These are phyloP conservation scores for Melampsora americana DNA, from an alignment of 1,284 basidiomycete genomes.

Conservation along the genomic window DNA sequence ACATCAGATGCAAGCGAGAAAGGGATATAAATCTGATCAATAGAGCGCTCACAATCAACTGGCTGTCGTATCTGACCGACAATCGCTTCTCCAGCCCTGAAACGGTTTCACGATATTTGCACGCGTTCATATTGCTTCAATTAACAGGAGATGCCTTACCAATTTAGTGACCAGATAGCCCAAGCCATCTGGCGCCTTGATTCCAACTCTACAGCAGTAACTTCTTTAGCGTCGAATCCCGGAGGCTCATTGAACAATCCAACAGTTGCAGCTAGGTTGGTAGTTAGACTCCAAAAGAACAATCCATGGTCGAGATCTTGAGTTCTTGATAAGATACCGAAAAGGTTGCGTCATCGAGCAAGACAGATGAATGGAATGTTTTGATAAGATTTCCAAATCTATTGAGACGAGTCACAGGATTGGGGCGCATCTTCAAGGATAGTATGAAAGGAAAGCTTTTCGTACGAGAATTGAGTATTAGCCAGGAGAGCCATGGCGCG, in stretches of 20 bases:
- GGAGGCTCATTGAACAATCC: conserved; percentile 37
- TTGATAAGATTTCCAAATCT: too few species aligned
- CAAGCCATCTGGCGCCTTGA: conserved; percentile 31
- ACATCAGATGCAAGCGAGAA: too few species aligned
- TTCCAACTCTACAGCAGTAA: conserved; percentile 23
- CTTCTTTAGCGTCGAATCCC: conserved; percentile 10
- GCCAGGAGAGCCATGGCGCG: conserved; percentile 23
- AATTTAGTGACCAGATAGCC: conserved; percentile 22
- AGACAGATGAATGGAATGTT: neutral
- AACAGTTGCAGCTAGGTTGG: conserved; percentile 3
- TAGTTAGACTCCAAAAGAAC: conserved; percentile 30
- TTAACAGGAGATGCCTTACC: neutral
- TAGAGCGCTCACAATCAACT: conserved; percentile 13
- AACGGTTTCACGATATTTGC: too few species aligned
- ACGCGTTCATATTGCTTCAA: too few species aligned
- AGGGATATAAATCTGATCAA: neutral
- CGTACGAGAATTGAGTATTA: conserved; percentile 21
- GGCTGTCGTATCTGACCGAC: conserved; percentile 1
- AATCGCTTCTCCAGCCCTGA: conserved; percentile 30
- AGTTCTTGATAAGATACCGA: conserved; percentile 9
- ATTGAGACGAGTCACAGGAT: too few species aligned
- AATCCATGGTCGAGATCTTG: conserved; percentile 41
- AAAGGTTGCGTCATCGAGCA: neutral
- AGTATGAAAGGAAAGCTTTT: too few species aligned
- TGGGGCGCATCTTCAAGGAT: too few species aligned